Percentiles rank a stretch among this genome's conserved stretches.
Evolutionary conservation across 305 asterid species (phyloP).

Genomic region (Fraxinus dipetala): DNA sequence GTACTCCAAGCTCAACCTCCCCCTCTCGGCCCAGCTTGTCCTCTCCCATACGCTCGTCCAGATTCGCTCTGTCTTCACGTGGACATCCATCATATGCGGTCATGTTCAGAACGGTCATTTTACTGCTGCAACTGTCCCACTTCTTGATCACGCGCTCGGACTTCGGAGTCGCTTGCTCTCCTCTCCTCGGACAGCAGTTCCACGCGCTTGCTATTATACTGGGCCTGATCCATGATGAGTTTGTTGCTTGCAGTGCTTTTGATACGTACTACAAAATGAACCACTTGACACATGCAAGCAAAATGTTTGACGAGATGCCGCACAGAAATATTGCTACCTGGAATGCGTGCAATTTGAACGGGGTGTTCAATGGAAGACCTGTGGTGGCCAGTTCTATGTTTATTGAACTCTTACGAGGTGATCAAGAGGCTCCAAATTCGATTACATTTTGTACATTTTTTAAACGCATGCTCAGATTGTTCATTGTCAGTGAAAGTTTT

Average conservation of each 20-base stretch:
- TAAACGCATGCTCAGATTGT: slow-evolving; percentile 49
- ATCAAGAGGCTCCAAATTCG: slow-evolving; percentile 57
- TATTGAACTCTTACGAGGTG: slow-evolving; percentile 41
- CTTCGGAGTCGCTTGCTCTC: slow-evolving; percentile 7
- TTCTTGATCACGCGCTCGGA: too few relatives aligned
- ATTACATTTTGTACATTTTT: slow-evolving; percentile 67
- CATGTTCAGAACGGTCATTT: too few relatives aligned
- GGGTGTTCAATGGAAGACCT: slow-evolving; percentile 50
- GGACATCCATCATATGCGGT: too few relatives aligned
- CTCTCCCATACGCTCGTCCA: slow-evolving; percentile 47
- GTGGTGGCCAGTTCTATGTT: slow-evolving; percentile 45
- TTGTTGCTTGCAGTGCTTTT: too few relatives aligned
- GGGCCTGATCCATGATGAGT: too few relatives aligned
- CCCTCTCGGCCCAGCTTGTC: slow-evolving; percentile 48
- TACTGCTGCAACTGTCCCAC: too few relatives aligned
- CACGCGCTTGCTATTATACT: slow-evolving; percentile 32
- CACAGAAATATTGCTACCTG: slow-evolving; percentile 61
- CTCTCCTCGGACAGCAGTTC: slow-evolving; percentile 55
- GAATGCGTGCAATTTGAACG: slow-evolving; percentile 73
- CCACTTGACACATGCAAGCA: slow-evolving; percentile 35
- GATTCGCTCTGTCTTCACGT: slow-evolving; percentile 80
- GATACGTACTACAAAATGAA: slow-evolving; percentile 6
- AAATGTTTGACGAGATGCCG: slow-evolving; percentile 77
- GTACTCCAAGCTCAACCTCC: slow-evolving; percentile 75
- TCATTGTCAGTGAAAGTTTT: not conserved